Base-by-base conservation (phyloP, 2,329 filamentous ascomycete species). In the Iodosphaeria phyllophila region DNA sequence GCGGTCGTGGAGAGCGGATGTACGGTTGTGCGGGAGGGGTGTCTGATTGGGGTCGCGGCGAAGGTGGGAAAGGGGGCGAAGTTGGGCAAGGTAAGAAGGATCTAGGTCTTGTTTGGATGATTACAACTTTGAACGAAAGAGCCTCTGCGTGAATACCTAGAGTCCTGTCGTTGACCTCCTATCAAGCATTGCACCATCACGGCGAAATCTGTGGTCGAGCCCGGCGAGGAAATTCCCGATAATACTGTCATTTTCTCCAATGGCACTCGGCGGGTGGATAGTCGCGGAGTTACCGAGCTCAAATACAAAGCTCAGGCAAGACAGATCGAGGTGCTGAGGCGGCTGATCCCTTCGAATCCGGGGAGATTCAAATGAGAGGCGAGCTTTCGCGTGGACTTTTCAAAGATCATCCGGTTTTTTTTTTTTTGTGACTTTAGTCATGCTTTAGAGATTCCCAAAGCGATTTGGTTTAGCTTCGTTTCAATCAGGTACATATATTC, bases 211-310 rank as follows among this genome's bases (percentile, higher is more conserved):
- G 54, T 59, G 14, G 52, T 83, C 20, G 46, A 51, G 0, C 61
- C 68, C 7, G 61, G 64, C 1, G 63, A 68, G 16, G 48, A 54
- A 8, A 41, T 84, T 1, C 64, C 64, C 0, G 74, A 80, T 30
- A 69, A 64, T 42, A 74, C 69, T 0, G 74, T 83, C 5, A 52
- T 82, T 13, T 82, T 68, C 46, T 72, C 74, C 0, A 63, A 65
- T 29, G 72, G 72, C 14, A 53, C 56, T 35, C 55, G 58, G 33
- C 57, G 70, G 31, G 46, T 47, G 16, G 72, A 79, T 40, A 60
- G 48, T 22, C 65, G 68, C 25, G 60, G 64, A n/a, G 56, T 72
- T 14, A 55, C 66, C 28, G 67, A 73, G 21, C 49, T 73, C 32
- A 66, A 70, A 41, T 60, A 76, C 39, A 61, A 68, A 38, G 64